phyloP scores from a whole-genome alignment of 2,329 filamentous ascomycete genomes.

The Penicillium glabrum region DNA sequence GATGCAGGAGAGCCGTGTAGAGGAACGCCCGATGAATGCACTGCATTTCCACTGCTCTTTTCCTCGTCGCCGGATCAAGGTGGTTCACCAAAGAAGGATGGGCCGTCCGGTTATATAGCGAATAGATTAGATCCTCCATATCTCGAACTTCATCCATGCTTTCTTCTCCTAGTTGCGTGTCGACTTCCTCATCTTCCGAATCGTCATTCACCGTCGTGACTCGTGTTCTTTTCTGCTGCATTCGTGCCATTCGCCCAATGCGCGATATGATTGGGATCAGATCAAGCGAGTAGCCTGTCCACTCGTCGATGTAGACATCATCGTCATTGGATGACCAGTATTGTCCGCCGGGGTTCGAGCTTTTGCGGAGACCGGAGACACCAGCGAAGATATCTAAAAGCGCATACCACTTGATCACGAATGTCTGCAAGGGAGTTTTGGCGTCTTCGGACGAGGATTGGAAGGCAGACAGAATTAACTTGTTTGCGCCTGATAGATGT shows the following conservation, averaged over 20 bases:
- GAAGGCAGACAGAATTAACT: conserved; percentile 1
- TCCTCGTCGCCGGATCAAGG: neutral
- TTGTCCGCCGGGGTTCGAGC: conserved; percentile 2
- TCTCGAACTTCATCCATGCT: neutral
- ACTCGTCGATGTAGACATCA: conserved; percentile 5
- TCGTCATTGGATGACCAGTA: conserved; percentile 6
- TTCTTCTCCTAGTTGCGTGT: neutral
- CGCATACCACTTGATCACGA: conserved; percentile 6
- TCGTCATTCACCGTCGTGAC: neutral
- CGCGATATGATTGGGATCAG: conserved; percentile 5
- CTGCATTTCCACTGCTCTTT: conserved; percentile 3
- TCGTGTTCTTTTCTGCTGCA: neutral
- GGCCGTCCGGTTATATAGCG: conserved; percentile 4
- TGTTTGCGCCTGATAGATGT: conserved; percentile 5
- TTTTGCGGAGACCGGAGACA: conserved; percentile 2
- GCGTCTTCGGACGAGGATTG: neutral
- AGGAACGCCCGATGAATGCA: conserved; percentile 4
- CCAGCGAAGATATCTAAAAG: conserved; percentile 8
- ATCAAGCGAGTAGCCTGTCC: conserved; percentile 7
- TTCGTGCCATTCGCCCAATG: conserved; percentile 3
- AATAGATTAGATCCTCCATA: conserved; percentile 5
- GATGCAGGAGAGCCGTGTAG: conserved; percentile 2
- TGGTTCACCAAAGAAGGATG: conserved; percentile 1
- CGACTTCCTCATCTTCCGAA: conserved; percentile 2
- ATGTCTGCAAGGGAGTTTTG: neutral